phyloP scores from a whole-genome alignment of 768 basidiomycete species.

The Pluteus cervinus region DNA sequence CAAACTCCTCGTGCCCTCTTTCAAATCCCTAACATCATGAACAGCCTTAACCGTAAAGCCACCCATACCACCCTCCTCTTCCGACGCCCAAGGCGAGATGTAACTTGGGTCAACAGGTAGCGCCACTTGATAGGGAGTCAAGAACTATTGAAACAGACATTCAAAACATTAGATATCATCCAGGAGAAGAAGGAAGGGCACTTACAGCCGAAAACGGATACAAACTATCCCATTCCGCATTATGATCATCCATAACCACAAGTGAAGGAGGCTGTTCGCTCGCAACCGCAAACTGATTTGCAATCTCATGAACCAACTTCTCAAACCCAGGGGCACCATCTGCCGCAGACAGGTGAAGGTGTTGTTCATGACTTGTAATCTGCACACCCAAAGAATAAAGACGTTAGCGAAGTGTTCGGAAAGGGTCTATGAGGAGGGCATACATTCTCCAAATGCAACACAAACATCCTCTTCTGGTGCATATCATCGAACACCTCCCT shows the following conservation, averaged over 20 bases:
- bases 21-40: conserved; percentile 48
- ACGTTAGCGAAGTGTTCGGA: background rate
- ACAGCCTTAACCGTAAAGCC: conserved; percentile 51
- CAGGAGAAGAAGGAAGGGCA: conserved; percentile 5
- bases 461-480: conserved; percentile 86
- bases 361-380: conserved; percentile 67
- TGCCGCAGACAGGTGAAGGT: conserved; percentile 75
- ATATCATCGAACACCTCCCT: conserved; percentile 67
- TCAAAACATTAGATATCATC: conserved; percentile 1
- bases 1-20: conserved; percentile 61
- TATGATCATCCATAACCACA: conserved; percentile 68
- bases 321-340: conserved; percentile 79
- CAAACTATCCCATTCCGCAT: conserved; percentile 83
- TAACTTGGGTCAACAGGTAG: conserved; percentile 46
- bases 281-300: conserved; percentile 47
- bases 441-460: conserved; percentile 84
- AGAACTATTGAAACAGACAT: conserved; percentile 45
- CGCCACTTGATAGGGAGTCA: conserved; percentile 77
- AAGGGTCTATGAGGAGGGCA: conserved; percentile 14
- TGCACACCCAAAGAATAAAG: conserved; percentile 19
- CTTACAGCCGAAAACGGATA: conserved; percentile 76
- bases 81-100: conserved; percentile 40
- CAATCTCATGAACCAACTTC: conserved; percentile 54
- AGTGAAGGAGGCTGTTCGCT: conserved; percentile 37
- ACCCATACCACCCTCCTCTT: conserved; percentile 16